A percentile compares a stretch with the other conserved stretches of the same genome.
Evolutionary conservation across 176 grass and related monocot genomes (phyloP).

Genomic region (Eremochloa ophiuroides): DNA sequence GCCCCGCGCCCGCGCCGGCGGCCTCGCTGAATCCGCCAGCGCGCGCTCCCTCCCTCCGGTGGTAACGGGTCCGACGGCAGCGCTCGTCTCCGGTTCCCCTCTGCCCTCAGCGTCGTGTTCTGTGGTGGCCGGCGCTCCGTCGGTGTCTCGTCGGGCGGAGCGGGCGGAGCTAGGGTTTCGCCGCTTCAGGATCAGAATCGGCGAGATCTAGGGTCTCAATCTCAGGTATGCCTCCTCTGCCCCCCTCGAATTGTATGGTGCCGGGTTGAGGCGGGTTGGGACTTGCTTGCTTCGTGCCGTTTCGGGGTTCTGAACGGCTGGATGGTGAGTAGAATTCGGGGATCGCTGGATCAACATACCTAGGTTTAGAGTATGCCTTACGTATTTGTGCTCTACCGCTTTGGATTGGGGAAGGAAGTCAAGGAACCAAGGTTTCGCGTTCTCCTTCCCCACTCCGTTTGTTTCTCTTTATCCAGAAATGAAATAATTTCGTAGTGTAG

Average conservation of each 20-base stretch:
- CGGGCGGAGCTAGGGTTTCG: slow-evolving; percentile 35
- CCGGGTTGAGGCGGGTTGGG: background rate
- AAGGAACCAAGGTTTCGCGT: background rate
- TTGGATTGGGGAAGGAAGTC: background rate
- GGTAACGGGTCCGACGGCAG: background rate
- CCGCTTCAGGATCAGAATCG: no score
- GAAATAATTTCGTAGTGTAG: background rate
- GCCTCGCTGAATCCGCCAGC: background rate
- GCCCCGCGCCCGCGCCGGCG: background rate
- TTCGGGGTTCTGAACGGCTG: background rate
- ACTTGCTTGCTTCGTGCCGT: background rate
- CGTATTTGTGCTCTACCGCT: background rate
- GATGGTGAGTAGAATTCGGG: background rate
- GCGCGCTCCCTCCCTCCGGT: background rate
- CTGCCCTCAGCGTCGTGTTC: background rate
- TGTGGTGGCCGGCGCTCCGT: background rate
- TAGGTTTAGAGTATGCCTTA: background rate
- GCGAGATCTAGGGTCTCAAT: slow-evolving; percentile 33
- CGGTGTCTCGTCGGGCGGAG: background rate
- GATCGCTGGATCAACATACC: background rate
- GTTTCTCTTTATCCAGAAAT: background rate
- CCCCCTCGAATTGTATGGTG: background rate
- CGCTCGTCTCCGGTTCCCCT: background rate
- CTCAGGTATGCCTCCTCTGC: slow-evolving; percentile 2
- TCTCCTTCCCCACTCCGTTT: background rate